phyloP scores from a whole-genome alignment of 352 stramenopile species.

The Globisporangium orthogonon region DNA sequence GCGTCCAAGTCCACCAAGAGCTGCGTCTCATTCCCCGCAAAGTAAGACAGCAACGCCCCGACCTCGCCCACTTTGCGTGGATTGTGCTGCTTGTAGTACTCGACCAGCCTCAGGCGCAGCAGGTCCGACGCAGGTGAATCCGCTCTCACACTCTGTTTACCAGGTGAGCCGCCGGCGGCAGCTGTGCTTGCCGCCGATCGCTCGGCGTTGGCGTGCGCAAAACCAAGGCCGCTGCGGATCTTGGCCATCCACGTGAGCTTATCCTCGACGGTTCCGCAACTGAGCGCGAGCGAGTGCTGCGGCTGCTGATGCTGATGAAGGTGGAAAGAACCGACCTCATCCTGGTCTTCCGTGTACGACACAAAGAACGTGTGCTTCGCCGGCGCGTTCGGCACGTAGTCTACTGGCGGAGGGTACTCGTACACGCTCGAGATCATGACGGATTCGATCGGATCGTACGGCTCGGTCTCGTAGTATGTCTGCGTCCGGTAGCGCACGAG shows the following conservation, averaged over 20 bases:
- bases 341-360: slow-evolving; percentile 7
- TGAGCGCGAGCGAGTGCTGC: slow-evolving; percentile 22
- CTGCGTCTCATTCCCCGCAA: slow-evolving; percentile 45
- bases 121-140: background rate
- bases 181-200: background rate
- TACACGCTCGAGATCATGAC: slow-evolving; percentile 41
- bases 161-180: background rate
- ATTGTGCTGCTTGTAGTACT: slow-evolving; percentile 90
- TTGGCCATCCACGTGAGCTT: slow-evolving; percentile 53
- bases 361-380: slow-evolving; percentile 15
- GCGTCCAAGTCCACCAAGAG: slow-evolving; percentile 54
- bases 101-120: slow-evolving; percentile 51
- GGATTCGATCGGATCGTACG: slow-evolving; percentile 24
- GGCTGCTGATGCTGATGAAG: background rate
- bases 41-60: slow-evolving; percentile 55
- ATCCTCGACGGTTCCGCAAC: slow-evolving; percentile 28
- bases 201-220: slow-evolving; percentile 16
- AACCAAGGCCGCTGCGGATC: slow-evolving; percentile 33
- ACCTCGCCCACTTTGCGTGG: slow-evolving; percentile 85
- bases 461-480: slow-evolving; percentile 29
- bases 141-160: background rate
- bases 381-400: background rate
- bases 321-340: background rate
- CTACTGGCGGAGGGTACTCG: slow-evolving; percentile 25
- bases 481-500: slow-evolving; percentile 41